Conservation (phyloP, 139 green algal species). For the Coccomyxa sp. region DNA sequence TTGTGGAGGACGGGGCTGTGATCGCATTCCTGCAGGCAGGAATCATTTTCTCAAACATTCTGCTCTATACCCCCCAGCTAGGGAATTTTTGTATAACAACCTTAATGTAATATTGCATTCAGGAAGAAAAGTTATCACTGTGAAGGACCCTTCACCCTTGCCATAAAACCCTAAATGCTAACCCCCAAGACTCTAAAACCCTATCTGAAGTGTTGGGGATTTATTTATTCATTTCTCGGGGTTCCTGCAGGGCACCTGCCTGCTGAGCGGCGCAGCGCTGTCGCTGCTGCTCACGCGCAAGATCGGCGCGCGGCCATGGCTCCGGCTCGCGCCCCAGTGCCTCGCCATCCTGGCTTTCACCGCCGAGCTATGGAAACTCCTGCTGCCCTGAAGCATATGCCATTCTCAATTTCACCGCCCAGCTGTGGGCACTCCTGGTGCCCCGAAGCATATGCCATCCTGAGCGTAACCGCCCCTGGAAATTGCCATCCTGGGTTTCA, state of each 20-base stretch:
- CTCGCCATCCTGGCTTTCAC: constrained; percentile 39
- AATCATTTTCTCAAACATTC: too few species aligned
- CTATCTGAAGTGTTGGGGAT: not conserved
- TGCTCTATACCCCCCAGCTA: too few species aligned
- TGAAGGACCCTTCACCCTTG: not conserved
- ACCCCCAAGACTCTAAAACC: not conserved
- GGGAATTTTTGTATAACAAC: not conserved
- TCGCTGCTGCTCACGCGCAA: constrained; percentile 49
- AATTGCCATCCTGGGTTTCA: constrained; percentile 43
- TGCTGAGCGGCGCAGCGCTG: constrained; percentile 38
- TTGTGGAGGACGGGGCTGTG: not conserved
- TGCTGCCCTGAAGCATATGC: constrained; percentile 2
- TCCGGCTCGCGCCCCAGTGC: constrained; percentile 37
- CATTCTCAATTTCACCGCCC: constrained; percentile 57
- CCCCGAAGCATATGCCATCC: too few species aligned
- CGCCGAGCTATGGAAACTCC: constrained; percentile 60
- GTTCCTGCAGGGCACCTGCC: constrained; percentile 46
- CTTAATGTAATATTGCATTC: not conserved
- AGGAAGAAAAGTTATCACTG: not conserved
- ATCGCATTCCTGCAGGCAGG: not conserved
- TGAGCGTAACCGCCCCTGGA: too few species aligned
- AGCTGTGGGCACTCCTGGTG: constrained; percentile 58
- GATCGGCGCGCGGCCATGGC: constrained; percentile 48
- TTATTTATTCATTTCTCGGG: constrained; percentile 26
- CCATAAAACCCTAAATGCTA: not conserved